These are phyloP conservation scores for Paspalum notatum DNA, from an alignment of 176 grass and related monocot genomes.

Conservation along the genomic window DNA sequence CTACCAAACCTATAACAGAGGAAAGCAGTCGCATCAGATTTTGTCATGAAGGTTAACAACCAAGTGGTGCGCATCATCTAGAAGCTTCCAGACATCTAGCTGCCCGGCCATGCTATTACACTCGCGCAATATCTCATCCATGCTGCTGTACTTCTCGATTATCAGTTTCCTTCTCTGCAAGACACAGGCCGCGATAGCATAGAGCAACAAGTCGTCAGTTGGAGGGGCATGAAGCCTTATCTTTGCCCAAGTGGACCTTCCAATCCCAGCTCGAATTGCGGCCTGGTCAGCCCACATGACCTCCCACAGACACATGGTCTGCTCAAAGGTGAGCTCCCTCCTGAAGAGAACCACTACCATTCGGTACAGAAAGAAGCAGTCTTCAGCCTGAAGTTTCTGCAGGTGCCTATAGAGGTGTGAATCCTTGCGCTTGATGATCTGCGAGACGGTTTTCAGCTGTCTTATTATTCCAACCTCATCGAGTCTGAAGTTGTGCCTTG, in stretches of 20 bases:
- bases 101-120: slow-evolving; percentile 88
- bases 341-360: slow-evolving; percentile 96
- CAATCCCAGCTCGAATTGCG: slow-evolving; percentile 76
- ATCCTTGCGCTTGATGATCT: slow-evolving; percentile 90
- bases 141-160: slow-evolving; percentile 87
- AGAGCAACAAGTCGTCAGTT: slow-evolving; percentile 86
- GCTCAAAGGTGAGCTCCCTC: slow-evolving; percentile 92
- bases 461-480: slow-evolving; percentile 87
- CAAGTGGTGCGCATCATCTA: slow-evolving; percentile 86
- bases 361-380: slow-evolving; percentile 95
- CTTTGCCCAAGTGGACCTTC: slow-evolving; percentile 73
- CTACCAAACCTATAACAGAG: slow-evolving; percentile 33
- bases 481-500: slow-evolving; percentile 90
- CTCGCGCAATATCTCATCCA: slow-evolving; percentile 92
- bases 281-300: slow-evolving; percentile 98
- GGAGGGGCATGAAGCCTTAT: slow-evolving; percentile 87
- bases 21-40: slow-evolving; percentile 56
- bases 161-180: slow-evolving; percentile 90
- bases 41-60: slow-evolving; percentile 88
- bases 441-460: slow-evolving; percentile 85
- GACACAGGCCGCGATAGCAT: slow-evolving; percentile 88
- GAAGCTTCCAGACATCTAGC: slow-evolving; percentile 90
- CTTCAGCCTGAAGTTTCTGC: slow-evolving; percentile 90
- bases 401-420: slow-evolving; percentile 80
- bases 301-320: slow-evolving; percentile 91